Base-by-base conservation (phyloP, 306 rosid species). In the Urtica urens region DNA sequence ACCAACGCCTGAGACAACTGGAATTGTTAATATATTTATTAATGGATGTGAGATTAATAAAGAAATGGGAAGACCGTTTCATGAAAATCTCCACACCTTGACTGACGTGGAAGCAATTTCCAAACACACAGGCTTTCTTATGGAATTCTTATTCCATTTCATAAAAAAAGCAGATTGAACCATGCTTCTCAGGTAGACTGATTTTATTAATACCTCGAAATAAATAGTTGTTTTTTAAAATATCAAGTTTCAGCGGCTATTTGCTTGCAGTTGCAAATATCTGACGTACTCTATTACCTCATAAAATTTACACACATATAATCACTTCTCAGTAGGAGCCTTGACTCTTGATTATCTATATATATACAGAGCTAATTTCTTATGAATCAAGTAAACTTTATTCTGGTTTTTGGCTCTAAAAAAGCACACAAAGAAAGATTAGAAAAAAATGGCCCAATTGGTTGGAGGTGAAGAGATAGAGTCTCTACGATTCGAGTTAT, bases 361-460 rank as follows among this genome's bases (percentile, higher is more conserved):
- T 48, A 10, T 1, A 49, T 2, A 26, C 10, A 17, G n/a, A 49
- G 38, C 15, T 26, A 23, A 23, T 24, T 25, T 31, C 4, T 0
- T 26, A n/a, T n/a, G n/a, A n/a, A n/a, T 46, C 20, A 0, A 23
- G 15, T 29, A 16, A 16, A 21, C 5, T 14, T 20, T 28, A 12
- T 35, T 35, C 39, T 35, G 10, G n/a, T n/a, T n/a, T n/a, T n/a
- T n/a, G n/a, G n/a, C n/a, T n/a, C n/a, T n/a, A n/a, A n/a, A n/a
- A n/a, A n/a, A n/a, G n/a, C n/a, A n/a, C n/a, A n/a, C n/a, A n/a
- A n/a, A n/a, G n/a, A 12, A 35, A 5, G n/a, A 35, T 15, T 29
- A 23, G 10, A 20, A 46, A 25, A 61, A 5, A 63, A 78, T 78
- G 86, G 78, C 81, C 55, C 81, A 71, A 63, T 21, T 67, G 45